Evolutionary conservation across 78 protist species (phyloP).

Genomic region (Pelomyxa schiedti): DNA sequence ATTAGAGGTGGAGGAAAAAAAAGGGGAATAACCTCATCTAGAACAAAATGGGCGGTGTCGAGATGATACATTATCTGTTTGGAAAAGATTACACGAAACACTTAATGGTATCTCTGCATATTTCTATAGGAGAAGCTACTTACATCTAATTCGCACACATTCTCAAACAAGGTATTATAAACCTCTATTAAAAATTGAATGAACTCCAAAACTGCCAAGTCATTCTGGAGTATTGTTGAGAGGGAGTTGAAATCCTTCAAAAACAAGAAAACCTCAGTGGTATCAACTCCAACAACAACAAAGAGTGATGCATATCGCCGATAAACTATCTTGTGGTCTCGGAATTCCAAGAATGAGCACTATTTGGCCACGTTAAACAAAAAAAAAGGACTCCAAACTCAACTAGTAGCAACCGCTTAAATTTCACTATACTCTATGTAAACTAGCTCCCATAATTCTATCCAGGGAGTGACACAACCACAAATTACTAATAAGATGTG

Average conservation of each 20-base stretch:
- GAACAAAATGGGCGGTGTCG: conserved; percentile 78
- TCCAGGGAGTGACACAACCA: too few relatives aligned
- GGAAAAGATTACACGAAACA: neutral
- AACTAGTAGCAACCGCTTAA: neutral
- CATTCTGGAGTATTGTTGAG: too few relatives aligned
- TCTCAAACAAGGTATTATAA: conserved; percentile 66
- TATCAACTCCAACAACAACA: conserved; percentile 73
- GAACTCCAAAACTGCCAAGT: conserved; percentile 72
- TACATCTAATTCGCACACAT: conserved; percentile 15
- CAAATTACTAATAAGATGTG: neutral
- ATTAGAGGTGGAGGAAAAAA: too few relatives aligned
- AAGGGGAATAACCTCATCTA: too few relatives aligned
- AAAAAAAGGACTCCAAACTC: neutral
- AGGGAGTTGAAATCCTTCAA: too few relatives aligned
- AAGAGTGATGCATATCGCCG: conserved; percentile 84
- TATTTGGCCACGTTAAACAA: neutral
- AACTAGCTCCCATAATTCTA: too few relatives aligned
- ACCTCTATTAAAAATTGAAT: conserved; percentile 79
- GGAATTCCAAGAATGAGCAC: conserved; percentile 72
- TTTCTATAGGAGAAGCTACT: too few relatives aligned
- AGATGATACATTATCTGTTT: conserved; percentile 70
- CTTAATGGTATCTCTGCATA: too few relatives aligned
- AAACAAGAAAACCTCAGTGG: too few relatives aligned
- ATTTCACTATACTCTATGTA: too few relatives aligned
- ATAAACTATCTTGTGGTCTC: conserved; percentile 58